Percentiles rank a stretch among this genome's conserved stretches.
Evolutionary conservation across 768 basidiomycete species (phyloP).

Genomic region (Boletales sp.): DNA sequence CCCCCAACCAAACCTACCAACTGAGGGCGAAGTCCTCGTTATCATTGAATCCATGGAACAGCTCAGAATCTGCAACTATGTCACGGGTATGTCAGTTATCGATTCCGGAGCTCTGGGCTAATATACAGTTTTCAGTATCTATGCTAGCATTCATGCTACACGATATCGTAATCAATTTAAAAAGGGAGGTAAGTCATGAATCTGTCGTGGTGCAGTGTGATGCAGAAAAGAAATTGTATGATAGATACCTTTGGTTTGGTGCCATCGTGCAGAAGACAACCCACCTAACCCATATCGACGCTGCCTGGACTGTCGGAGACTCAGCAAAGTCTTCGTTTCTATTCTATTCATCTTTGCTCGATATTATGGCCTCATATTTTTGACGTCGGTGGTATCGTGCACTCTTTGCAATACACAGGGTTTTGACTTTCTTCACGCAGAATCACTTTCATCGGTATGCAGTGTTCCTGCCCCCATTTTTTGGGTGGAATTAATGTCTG

Average conservation of each 20-base stretch:
- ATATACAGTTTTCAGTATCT: not conserved
- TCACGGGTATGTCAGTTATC: slow-evolving; percentile 1
- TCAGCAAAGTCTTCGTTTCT: slow-evolving; percentile 10
- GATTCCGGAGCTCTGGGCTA: not conserved
- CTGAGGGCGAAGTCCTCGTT: slow-evolving; percentile 1
- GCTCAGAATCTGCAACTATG: slow-evolving; percentile 14
- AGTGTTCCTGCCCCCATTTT: not conserved
- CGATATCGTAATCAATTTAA: slow-evolving; percentile 19
- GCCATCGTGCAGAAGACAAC: not conserved
- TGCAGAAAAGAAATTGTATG: not conserved
- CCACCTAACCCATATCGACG: not conserved
- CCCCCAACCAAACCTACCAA: not conserved
- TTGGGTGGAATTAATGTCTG: not conserved
- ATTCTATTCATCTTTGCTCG: slow-evolving; percentile 20
- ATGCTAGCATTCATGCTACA: slow-evolving; percentile 16
- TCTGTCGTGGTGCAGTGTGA: not conserved
- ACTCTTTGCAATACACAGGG: not conserved
- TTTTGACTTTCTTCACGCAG: slow-evolving; percentile 4
- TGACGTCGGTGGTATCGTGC: slow-evolving; percentile 6
- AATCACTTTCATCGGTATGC: slow-evolving; percentile 13
- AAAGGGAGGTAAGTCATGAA: slow-evolving; percentile 11
- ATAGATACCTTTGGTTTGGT: slow-evolving; percentile 19
- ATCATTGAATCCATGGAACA: slow-evolving; percentile 9
- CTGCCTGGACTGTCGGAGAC: not conserved
- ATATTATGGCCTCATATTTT: slow-evolving; percentile 23